phyloP scores from a whole-genome alignment of 2,329 filamentous ascomycete genomes.

The Fusarium domesticum region DNA sequence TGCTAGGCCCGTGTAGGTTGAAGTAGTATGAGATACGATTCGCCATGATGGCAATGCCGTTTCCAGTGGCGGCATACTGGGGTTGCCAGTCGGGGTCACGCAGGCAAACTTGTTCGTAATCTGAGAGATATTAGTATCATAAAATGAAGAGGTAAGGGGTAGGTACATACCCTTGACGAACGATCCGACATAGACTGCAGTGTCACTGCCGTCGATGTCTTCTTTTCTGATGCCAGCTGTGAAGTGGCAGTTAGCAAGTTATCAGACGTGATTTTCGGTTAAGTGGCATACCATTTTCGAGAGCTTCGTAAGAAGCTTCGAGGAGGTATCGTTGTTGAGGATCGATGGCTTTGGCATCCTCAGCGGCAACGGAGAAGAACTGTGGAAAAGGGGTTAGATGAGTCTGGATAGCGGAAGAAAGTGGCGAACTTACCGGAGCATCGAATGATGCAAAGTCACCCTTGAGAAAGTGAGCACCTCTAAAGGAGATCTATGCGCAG shows the following conservation, averaged over 20 bases:
- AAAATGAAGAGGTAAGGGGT: not conserved
- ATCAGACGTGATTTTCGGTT: not conserved
- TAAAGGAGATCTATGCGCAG: conserved; percentile 41
- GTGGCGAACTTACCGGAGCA: conserved; percentile 39
- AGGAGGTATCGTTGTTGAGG: conserved; percentile 52
- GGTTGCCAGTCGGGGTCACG: conserved; percentile 50
- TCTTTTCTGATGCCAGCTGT: conserved; percentile 45
- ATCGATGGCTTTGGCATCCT: conserved; percentile 52
- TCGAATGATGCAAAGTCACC: conserved; percentile 47
- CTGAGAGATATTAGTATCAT: conserved; percentile 27
- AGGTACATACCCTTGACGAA: conserved; percentile 45
- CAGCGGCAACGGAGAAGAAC: conserved; percentile 51
- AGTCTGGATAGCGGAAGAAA: not conserved
- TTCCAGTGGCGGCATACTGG: conserved; percentile 52
- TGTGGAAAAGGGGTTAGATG: conserved; percentile 23
- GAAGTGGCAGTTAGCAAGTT: not conserved
- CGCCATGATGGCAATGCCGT: conserved; percentile 51
- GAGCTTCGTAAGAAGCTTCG: conserved; percentile 49
- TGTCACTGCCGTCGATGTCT: conserved; percentile 42
- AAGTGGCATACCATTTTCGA: conserved; percentile 44
- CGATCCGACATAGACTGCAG: conserved; percentile 49
- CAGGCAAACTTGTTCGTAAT: conserved; percentile 50
- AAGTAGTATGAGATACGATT: conserved; percentile 57
- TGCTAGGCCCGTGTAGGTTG: conserved; percentile 53
- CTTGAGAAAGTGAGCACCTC: conserved; percentile 51